Evolutionary conservation across 805 yeast species (phyloP), one percentile per base, ranked within the genome.

Genomic region (Candida ponderosae): DNA sequence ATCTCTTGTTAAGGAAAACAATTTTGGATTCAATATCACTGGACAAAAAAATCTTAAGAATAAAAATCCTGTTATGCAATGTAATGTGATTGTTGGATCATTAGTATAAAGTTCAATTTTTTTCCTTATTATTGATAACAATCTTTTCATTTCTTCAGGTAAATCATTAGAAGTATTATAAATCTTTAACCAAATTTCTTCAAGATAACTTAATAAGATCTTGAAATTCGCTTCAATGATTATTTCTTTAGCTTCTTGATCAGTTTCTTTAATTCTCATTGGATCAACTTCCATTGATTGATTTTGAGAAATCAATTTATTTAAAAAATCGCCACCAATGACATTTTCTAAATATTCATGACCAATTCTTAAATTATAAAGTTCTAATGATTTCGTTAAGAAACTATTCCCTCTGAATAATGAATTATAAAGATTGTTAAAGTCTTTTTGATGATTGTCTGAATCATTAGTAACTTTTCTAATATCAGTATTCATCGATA

Each of bases 31-130:
- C 52, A 93, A 61, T 21, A 90, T 73, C 0, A 96, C 95, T 0
- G 98, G 97, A 50, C 96, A 88, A 45, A 88, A 73, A 57, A 81
- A 85, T 41, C 96, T 65, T 41, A 90, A 61, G 54, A 90, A 93
- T 11, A 90, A 62, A 50, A 93, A 84, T 1, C 96, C 88, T 17
- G 93, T 74, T 24, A 89, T 62, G 35, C 95, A 83, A 51, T 88
- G 81, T 40, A 81, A 63, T 0, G 87, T 71, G 9, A 65, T 53
- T 6, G 58, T 62, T 0, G 39, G 35, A 48, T 79, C 81, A 13
- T 62, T 66, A 1, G 79, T 76, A 10, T 74, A 73, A 30, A 75
- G 54, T 47, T 81, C 94, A 18, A 86, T 74, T 43, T 75, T 77
- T 18, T 64, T 66, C 38, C 95, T 57, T 39, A 87, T 67, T 20